These are phyloP conservation scores for Coccinonectria pachysandricola DNA, from an alignment of 2,329 filamentous ascomycete genomes.

Conservation along the genomic window DNA sequence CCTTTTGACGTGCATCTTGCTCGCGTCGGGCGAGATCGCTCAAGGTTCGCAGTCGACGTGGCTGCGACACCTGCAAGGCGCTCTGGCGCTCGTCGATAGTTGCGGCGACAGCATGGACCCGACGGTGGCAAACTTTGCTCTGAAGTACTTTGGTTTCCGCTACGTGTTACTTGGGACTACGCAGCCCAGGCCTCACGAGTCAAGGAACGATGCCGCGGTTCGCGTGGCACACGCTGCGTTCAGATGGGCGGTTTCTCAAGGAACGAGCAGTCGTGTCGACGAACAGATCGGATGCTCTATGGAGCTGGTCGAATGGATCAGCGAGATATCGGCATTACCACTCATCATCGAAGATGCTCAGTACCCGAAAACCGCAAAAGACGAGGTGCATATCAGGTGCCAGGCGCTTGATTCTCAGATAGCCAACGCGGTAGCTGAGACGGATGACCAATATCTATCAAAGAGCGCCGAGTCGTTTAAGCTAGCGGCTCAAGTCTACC, in stretches of 20 bases:
- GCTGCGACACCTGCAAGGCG: slow-evolving; percentile 14
- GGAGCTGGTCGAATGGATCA: slow-evolving; percentile 16
- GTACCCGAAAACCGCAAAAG: slow-evolving; percentile 1
- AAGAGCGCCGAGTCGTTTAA: slow-evolving; percentile 14
- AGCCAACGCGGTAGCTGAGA: neutral
- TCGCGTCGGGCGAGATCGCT: slow-evolving; percentile 15
- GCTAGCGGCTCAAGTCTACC: slow-evolving; percentile 13
- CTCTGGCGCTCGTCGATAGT: slow-evolving; percentile 14
- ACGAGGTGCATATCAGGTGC: slow-evolving; percentile 5
- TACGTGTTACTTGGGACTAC: slow-evolving; percentile 16
- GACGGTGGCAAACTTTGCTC: slow-evolving; percentile 10
- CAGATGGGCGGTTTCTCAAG: slow-evolving; percentile 4
- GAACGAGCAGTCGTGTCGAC: slow-evolving; percentile 8
- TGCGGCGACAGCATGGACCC: slow-evolving; percentile 8
- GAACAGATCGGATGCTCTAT: slow-evolving; percentile 17
- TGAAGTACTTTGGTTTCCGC: slow-evolving; percentile 15
- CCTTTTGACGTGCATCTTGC: slow-evolving; percentile 13
- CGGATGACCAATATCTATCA: slow-evolving; percentile 7
- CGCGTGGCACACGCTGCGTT: slow-evolving; percentile 7
- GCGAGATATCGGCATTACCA: slow-evolving; percentile 12
- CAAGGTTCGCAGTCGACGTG: slow-evolving; percentile 12
- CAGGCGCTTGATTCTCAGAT: slow-evolving; percentile 7
- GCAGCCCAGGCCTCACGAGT: slow-evolving; percentile 4
- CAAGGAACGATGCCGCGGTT: slow-evolving; percentile 6
- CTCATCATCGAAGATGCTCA: neutral